Evolutionary conservation across 1,284 basidiomycete species (phyloP).

Genomic region (Farysia itapuensis): DNA sequence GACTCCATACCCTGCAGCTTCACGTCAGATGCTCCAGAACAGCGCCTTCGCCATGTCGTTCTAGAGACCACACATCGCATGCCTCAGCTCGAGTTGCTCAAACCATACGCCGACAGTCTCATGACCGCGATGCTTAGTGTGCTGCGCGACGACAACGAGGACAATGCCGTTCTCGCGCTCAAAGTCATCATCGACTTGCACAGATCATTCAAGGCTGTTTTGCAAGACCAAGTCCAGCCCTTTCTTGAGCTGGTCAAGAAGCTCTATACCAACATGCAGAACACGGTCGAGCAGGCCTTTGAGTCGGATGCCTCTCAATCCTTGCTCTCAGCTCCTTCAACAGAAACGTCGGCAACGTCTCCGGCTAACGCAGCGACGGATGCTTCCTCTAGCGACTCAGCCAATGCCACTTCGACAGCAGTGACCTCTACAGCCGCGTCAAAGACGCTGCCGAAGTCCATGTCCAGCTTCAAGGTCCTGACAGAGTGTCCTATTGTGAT

Average conservation of each 20-base stretch:
- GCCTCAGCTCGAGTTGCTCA: constrained; percentile 77
- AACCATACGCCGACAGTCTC: constrained; percentile 71
- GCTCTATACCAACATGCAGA: constrained; percentile 75
- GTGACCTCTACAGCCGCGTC: constrained; percentile 6
- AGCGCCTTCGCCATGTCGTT: constrained; percentile 66
- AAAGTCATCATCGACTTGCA: constrained; percentile 83
- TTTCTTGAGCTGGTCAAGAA: constrained; percentile 77
- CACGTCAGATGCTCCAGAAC: constrained; percentile 77
- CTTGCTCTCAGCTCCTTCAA: background rate
- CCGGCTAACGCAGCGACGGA: constrained; percentile 4
- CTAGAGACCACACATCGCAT: constrained; percentile 72
- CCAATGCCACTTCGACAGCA: constrained; percentile 6
- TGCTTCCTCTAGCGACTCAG: constrained; percentile 9
- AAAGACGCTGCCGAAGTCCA: constrained; percentile 49
- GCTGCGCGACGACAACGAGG: constrained; percentile 90
- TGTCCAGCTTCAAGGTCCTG: constrained; percentile 83
- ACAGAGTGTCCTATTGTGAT: constrained; percentile 92
- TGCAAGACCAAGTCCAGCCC: constrained; percentile 76
- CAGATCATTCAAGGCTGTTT: constrained; percentile 62
- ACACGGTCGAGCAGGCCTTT: constrained; percentile 76
- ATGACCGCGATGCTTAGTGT: constrained; percentile 76
- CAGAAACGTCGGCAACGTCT: background rate
- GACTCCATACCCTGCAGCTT: constrained; percentile 76
- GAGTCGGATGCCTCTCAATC: constrained; percentile 48
- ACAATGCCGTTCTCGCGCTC: constrained; percentile 86